Evolutionary conservation across 176 grass and related monocot species (phyloP).

Genomic region (Metroxylon sagu): DNA sequence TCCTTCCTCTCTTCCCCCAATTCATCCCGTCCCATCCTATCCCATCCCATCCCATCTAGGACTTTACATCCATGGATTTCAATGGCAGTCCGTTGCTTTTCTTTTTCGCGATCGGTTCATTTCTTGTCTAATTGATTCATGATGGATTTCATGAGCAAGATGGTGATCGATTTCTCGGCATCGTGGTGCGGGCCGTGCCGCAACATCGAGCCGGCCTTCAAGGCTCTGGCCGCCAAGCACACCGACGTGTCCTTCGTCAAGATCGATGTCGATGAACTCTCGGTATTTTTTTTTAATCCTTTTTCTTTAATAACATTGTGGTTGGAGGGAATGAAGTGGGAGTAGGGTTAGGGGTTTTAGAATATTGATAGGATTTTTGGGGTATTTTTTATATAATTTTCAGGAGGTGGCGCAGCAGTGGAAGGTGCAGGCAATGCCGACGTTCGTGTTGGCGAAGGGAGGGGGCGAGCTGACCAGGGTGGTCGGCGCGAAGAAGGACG

Average conservation of each 20-base stretch:
- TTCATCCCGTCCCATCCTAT: not conserved
- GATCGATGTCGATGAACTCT: conserved; percentile 30
- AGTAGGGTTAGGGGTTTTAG: not conserved
- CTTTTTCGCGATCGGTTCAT: not conserved
- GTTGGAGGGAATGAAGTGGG: too few species aligned
- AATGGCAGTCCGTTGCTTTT: not conserved
- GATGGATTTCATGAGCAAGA: conserved; percentile 5
- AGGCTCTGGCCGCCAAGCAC: conserved; percentile 46
- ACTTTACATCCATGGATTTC: too few species aligned
- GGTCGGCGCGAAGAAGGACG: conserved; percentile 72
- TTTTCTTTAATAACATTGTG: too few species aligned
- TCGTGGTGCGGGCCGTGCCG: conserved; percentile 84
- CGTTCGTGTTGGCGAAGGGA: conserved; percentile 57
- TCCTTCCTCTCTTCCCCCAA: too few species aligned
- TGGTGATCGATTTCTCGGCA: conserved; percentile 84
- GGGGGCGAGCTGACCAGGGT: conserved; percentile 61
- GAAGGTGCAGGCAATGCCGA: conserved; percentile 75
- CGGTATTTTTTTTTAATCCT: too few species aligned
- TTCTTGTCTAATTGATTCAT: too few species aligned
- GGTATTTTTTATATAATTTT: not conserved
- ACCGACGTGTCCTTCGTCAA: conserved; percentile 46
- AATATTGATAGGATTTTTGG: too few species aligned
- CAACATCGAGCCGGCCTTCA: conserved; percentile 66
- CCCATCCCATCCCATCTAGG: not conserved
- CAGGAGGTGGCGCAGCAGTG: conserved; percentile 80